These are phyloP conservation scores for Neodidymelliopsis sp. DNA, from an alignment of 2,329 filamentous ascomycete species.

Conservation along the genomic window DNA sequence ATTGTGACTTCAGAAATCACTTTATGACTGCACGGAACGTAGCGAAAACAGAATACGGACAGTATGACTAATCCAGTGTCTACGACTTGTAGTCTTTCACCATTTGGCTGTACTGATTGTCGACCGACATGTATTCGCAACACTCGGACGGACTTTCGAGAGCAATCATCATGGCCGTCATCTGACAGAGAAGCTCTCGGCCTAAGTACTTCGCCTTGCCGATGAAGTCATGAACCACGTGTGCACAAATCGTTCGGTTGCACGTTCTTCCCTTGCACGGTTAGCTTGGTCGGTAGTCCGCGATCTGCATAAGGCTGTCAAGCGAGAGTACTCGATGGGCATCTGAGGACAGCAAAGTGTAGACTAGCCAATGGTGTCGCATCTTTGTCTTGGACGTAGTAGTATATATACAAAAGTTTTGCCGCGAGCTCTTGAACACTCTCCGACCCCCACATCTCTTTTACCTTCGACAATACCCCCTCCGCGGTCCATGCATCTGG, in stretches of 20 bases:
- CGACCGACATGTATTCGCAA: no score
- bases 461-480: neutral
- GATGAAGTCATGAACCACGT: slow-evolving; percentile 16
- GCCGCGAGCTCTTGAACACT: neutral
- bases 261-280: slow-evolving; percentile 22
- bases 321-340: slow-evolving; percentile 23
- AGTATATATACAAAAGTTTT: slow-evolving; percentile 8
- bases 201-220: slow-evolving; percentile 1
- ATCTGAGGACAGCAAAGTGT: slow-evolving; percentile 15
- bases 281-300: slow-evolving; percentile 25
- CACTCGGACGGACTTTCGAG: neutral
- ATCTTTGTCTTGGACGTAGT: neutral
- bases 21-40: no score
- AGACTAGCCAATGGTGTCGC: slow-evolving; percentile 6
- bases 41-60: no score
- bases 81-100: no score
- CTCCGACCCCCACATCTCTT: slow-evolving; percentile 1
- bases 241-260: slow-evolving; percentile 24
- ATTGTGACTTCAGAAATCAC: no score
- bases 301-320: slow-evolving; percentile 21
- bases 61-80: no score
- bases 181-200: slow-evolving; percentile 1
- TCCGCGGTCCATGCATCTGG: slow-evolving; percentile 7
- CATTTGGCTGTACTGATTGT: no score
- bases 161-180: slow-evolving; percentile 8